phyloP scores from a whole-genome alignment of 768 basidiomycete species.

The Leccinum fibrillosum region DNA sequence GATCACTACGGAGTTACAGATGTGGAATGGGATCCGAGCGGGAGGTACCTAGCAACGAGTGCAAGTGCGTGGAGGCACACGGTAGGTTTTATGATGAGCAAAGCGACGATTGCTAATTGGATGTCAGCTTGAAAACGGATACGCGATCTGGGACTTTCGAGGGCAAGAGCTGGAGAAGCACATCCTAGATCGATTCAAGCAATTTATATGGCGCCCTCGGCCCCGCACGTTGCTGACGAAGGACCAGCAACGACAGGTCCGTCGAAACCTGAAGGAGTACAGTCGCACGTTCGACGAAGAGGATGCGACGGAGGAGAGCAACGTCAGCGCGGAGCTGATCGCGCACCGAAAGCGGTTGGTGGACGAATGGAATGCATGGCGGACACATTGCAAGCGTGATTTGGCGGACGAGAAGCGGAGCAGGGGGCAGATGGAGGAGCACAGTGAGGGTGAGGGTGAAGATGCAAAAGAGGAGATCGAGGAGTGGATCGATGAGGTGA shows the following conservation, averaged over 20 bases:
- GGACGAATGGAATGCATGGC: slow-evolving; percentile 99
- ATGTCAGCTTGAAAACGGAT: slow-evolving; percentile 89
- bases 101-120: slow-evolving; percentile 8
- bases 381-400: slow-evolving; percentile 65
- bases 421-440: slow-evolving; percentile 33
- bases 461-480: slow-evolving; percentile 85
- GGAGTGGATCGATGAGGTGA: slow-evolving; percentile 90
- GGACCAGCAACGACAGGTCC: slow-evolving; percentile 83
- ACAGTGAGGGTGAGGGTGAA: slow-evolving; percentile 41
- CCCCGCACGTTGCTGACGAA: slow-evolving; percentile 82
- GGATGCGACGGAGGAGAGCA: slow-evolving; percentile 92
- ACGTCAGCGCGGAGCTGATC: slow-evolving; percentile 89
- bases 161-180: slow-evolving; percentile 93
- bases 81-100: slow-evolving; percentile 43
- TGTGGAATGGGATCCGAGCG: slow-evolving; percentile 97
- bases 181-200: slow-evolving; percentile 93
- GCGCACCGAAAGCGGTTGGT: slow-evolving; percentile 87
- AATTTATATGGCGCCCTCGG: slow-evolving; percentile 98
- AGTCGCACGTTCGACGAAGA: slow-evolving; percentile 93
- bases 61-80: slow-evolving; percentile 95
- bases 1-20: slow-evolving; percentile 99
- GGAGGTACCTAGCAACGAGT: slow-evolving; percentile 88
- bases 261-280: slow-evolving; percentile 88
- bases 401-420: slow-evolving; percentile 52
- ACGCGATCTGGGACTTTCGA: slow-evolving; percentile 95